Evolutionary conservation across 1,139 yeast species (phyloP).

Genomic region (Taphrina wiesneri): DNA sequence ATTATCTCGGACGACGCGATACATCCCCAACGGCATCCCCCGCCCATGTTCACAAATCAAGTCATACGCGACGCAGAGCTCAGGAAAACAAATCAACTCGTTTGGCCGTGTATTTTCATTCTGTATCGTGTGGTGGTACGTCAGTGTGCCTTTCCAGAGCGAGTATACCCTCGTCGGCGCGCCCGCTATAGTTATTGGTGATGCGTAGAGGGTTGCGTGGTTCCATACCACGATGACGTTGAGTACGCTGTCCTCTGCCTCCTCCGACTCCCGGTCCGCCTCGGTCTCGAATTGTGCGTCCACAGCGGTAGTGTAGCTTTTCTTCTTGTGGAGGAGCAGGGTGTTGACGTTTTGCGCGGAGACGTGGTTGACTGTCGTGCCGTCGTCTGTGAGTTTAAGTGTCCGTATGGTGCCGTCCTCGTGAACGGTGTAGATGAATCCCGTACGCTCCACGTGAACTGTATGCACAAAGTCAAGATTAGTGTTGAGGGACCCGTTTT

Average conservation of each 20-base stretch:
- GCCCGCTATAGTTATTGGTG: neutral
- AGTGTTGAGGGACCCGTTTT: neutral
- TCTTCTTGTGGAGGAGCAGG: neutral
- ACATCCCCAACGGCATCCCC: conserved; percentile 7
- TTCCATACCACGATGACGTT: conserved; percentile 12
- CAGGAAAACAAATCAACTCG: neutral
- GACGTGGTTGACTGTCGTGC: neutral
- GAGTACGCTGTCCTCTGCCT: neutral
- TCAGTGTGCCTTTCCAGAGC: neutral
- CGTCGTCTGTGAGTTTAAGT: neutral
- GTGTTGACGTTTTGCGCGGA: neutral
- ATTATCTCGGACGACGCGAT: neutral
- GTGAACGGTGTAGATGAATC: neutral
- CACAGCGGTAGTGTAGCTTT: neutral
- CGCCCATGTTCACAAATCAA: neutral
- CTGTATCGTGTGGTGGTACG: conserved; percentile 3
- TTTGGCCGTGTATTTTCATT: neutral
- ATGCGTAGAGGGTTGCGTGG: neutral
- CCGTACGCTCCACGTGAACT: conserved; percentile 6
- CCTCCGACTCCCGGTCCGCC: neutral
- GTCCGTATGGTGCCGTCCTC: neutral
- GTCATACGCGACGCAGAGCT: conserved; percentile 1
- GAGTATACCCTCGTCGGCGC: neutral
- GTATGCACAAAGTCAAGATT: neutral
- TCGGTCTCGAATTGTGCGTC: neutral